phyloP scores from a whole-genome alignment of 2,329 filamentous ascomycete genomes.

The Exserohilum turcica region DNA sequence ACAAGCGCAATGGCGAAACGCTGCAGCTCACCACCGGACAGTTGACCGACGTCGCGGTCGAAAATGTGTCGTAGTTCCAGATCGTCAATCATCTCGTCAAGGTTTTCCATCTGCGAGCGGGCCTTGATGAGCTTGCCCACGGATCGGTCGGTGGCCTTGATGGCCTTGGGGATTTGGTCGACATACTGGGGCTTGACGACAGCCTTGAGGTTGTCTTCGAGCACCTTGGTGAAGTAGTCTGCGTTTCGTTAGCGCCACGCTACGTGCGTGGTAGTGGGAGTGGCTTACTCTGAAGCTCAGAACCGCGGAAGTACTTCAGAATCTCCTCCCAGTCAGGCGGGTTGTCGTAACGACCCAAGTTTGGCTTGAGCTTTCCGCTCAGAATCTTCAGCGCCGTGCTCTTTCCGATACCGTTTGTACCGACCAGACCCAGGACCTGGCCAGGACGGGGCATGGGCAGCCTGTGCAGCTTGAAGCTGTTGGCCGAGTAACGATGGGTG shows the following conservation, averaged over 20 bases:
- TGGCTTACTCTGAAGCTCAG: constrained; percentile 87
- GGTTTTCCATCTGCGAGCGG: constrained; percentile 76
- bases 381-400: constrained; percentile 99
- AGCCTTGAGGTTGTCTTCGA: constrained; percentile 96
- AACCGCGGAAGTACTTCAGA: constrained; percentile 96
- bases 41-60: constrained; percentile 84
- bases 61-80: constrained; percentile 88
- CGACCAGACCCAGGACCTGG: constrained; percentile 93
- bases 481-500: constrained; percentile 97
- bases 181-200: constrained; percentile 99
- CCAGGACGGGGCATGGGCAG: constrained; percentile 94
- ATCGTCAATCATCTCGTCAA: constrained; percentile 79
- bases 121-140: constrained; percentile 80
- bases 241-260: constrained; percentile 27
- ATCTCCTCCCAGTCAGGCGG: constrained; percentile 99
- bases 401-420: constrained; percentile 99
- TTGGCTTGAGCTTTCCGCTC: constrained; percentile 97
- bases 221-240: constrained; percentile 98
- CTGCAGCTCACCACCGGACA: constrained; percentile 97
- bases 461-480: constrained; percentile 99
- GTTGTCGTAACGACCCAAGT: constrained; percentile 92
- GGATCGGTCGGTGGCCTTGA: constrained; percentile 78
- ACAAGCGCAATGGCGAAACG: constrained; percentile 96
- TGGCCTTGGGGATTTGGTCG: constrained; percentile 93
- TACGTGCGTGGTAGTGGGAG: neutral